Conservation (phyloP, 169 alveolate species). For the Theileria sp. region DNA sequence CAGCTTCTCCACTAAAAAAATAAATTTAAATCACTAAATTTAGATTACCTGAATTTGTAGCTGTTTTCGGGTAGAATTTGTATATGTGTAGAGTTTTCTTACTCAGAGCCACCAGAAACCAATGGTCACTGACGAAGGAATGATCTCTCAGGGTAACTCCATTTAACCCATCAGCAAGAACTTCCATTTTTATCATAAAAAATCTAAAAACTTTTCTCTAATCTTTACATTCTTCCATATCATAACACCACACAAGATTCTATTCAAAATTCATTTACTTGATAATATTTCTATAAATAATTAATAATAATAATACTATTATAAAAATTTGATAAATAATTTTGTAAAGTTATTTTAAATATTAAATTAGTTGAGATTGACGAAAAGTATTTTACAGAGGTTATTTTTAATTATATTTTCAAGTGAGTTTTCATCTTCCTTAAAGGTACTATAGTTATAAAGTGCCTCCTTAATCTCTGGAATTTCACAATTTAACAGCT, state of each 20-base stretch:
- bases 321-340: too few species aligned
- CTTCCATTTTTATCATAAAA: conserved; percentile 31
- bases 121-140: conserved; percentile 14
- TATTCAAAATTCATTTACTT: background rate
- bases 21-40: background rate
- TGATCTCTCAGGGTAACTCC: conserved; percentile 33
- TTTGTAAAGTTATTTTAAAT: too few species aligned
- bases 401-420: conserved; percentile 2
- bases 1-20: conserved; percentile 31
- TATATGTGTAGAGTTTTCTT: conserved; percentile 43
- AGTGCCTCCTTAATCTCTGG: conserved; percentile 56
- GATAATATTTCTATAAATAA: too few species aligned
- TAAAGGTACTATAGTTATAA: background rate
- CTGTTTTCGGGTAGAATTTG: conserved; percentile 44
- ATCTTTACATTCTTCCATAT: background rate
- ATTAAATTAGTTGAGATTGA: background rate
- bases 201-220: background rate
- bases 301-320: too few species aligned
- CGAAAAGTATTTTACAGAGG: conserved; percentile 47
- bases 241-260: conserved; percentile 23
- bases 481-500: conserved; percentile 48
- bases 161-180: conserved; percentile 17
- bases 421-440: background rate
- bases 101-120: conserved; percentile 62
- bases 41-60: conserved; percentile 14